Base-by-base conservation (phyloP, 169 alveolate species). In the Plasmodium falciparum region DNA sequence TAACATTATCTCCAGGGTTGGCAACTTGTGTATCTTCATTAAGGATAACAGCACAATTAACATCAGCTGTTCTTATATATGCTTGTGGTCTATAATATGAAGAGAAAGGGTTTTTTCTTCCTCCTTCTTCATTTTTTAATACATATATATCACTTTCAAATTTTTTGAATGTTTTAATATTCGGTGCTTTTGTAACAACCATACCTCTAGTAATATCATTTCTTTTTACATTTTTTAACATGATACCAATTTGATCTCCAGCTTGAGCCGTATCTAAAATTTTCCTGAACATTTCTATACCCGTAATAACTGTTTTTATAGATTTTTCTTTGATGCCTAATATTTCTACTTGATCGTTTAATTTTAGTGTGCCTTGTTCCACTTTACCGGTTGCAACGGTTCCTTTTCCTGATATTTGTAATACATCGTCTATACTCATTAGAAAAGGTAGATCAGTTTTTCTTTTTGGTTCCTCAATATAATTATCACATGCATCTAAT, bases 211-310 rank as follows among this genome's bases (percentile, higher is more conserved):
- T 58, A 7, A 94, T 85, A 88, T 97, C 98, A 88, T 97, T 98
- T 93, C 92, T 95, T 65, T 93, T 95, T 71, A 93, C 94, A 78
- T 98, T 98, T 94, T 98, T 96, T 26, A 97, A 92, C 86, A 98
- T 91, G 33, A 97, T 93, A n/a, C 99, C 99, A 33, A 97, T 97
- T 88, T 97, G 98, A 91, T 98, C 99, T 54, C 99, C 99, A 24
- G 99, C 98, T 67, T 96, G 97, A 29, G 98, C 99, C 61, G 95
- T 95, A 71, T 96, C 97, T 50, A 98, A 94, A 22, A 96, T 92
- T 85, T 97, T 98, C 78, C 97, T 94, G 95, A 97, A 98, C 96
- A 98, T 97, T 88, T 97, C 98, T 58, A 98, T 95, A 52, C 99
- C 97, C 1, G 93, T 90, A 72, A 94, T 90, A 3, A 96, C 94